These are phyloP conservation scores for Botrytis fabae DNA, from an alignment of 2,329 filamentous ascomycete species.

Conservation along the genomic window DNA sequence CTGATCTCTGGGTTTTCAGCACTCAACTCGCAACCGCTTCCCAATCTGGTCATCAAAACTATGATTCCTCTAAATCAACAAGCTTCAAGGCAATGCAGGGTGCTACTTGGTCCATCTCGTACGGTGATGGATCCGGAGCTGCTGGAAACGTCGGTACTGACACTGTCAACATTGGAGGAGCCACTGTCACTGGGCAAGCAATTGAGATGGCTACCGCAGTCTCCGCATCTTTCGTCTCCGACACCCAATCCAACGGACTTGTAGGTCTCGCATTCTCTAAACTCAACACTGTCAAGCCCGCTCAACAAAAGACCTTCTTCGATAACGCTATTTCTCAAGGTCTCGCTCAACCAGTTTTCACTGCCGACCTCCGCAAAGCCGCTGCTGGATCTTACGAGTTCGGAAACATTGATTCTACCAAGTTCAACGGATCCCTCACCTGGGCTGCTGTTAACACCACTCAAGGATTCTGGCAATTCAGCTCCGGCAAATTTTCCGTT, in stretches of 20 bases:
- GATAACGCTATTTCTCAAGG: constrained; percentile 38
- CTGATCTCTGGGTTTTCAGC: constrained; percentile 44
- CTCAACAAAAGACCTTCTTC: constrained; percentile 42
- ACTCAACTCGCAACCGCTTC: constrained; percentile 37
- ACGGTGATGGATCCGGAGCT: constrained; percentile 45
- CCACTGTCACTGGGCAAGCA: constrained; percentile 40
- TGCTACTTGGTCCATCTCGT: constrained; percentile 41
- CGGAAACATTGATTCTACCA: constrained; percentile 54
- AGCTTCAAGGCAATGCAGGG: constrained; percentile 37
- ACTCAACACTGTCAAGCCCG: constrained; percentile 41
- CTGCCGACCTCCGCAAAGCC: constrained; percentile 53
- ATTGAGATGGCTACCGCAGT: constrained; percentile 42
- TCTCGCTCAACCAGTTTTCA: constrained; percentile 57
- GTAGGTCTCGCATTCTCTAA: constrained; percentile 57
- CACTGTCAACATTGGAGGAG: constrained; percentile 42
- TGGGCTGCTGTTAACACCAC: constrained; percentile 52
- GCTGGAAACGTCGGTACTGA: constrained; percentile 43
- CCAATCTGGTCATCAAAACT: constrained; percentile 39
- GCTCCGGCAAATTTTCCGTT: constrained; percentile 50
- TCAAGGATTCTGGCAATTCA: constrained; percentile 59
- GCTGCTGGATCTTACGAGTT: constrained; percentile 54
- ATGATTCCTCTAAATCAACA: constrained; percentile 37
- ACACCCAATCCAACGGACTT: constrained; percentile 54
- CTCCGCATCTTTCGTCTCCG: constrained; percentile 41
- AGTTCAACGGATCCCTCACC: constrained; percentile 54